Evolutionary conservation across 345 rosid genomes (phyloP).

Genomic region (Eucalyptus marginata): DNA sequence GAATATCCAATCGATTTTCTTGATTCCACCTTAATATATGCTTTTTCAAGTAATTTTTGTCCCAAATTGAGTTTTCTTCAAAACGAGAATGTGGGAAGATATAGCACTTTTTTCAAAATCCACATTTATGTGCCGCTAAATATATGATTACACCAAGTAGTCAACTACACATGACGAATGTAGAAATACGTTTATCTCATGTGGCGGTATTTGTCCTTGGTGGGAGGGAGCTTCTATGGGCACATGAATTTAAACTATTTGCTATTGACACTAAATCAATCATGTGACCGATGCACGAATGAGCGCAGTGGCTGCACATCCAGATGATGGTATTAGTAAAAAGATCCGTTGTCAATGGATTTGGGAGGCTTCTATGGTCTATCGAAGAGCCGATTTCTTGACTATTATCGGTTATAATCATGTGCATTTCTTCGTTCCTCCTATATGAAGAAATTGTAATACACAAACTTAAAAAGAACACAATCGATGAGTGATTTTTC

Average conservation of each 20-base stretch:
- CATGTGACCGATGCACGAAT: background rate
- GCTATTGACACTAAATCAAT: background rate
- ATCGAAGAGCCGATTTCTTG: background rate
- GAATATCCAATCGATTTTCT: background rate
- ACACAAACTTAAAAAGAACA: background rate
- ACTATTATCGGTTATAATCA: fast-evolving
- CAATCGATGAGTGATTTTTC: background rate
- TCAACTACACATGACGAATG: background rate
- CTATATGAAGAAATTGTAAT: background rate
- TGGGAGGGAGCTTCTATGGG: background rate
- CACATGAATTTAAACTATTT: background rate
- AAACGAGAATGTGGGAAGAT: background rate
- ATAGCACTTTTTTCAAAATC: background rate
- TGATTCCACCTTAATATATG: background rate
- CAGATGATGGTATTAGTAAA: background rate
- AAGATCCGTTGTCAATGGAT: fast-evolving
- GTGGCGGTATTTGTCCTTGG: background rate
- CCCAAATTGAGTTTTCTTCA: background rate
- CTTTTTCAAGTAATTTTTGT: background rate
- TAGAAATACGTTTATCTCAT: background rate
- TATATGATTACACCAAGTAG: background rate
- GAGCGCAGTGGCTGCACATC: background rate
- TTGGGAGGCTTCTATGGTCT: background rate
- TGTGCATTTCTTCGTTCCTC: background rate
- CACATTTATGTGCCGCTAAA: background rate